Evolutionary conservation across 2,329 filamentous ascomycete genomes (phyloP), one percentile per base, ranked within the genome.

Genomic region (Aaosphaeria pasadenensis): DNA sequence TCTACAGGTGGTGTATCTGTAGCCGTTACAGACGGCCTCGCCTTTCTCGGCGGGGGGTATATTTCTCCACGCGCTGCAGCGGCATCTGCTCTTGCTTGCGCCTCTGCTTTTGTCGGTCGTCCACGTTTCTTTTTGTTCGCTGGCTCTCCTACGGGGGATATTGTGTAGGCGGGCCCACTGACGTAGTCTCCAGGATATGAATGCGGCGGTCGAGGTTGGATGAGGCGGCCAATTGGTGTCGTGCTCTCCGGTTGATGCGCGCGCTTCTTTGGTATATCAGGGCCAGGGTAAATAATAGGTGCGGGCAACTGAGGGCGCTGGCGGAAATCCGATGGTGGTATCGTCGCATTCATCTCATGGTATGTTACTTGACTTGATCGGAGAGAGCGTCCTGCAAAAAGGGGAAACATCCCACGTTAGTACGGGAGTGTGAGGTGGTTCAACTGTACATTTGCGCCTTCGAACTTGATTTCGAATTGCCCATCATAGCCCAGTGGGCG

Each of bases 81-180:
- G 49, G 67, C 71, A 45, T 71, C 69, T 31, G 69, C 72, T 58
- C 72, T 73, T 46, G 70, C 69, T 48, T 75, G 69, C 36, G 71
- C 69, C 55, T 76, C 73, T 47, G 71, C 74, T 51, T 77, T 77
- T 4, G 74, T 75, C 6, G 75, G 75, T 46, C 75, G 65, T 30
- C 75, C 75, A 45, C 75, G 68, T 57, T 76, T 77, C 54, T 75
- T 74, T 55, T 76, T 77, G 51, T 67, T 69, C 32, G 65, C 59
- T 39, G 67, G 65, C 45, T 71, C 69, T 30, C 64, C 64, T 28
- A 60, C 51, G 5, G 64, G 54, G 9, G 60, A 59, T 36, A 63
- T 60, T 35, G 55, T 42, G 46, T 70, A 70, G 2, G 64, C 50
- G 38, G 64, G 66, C 9, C 56, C 61, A 28, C 54, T 49, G 35